Percentiles rank a stretch among this genome's conserved stretches.
These are phyloP conservation scores for Trichoderma sp. DNA, from an alignment of 2,329 filamentous ascomycete species.

Conservation along the genomic window DNA sequence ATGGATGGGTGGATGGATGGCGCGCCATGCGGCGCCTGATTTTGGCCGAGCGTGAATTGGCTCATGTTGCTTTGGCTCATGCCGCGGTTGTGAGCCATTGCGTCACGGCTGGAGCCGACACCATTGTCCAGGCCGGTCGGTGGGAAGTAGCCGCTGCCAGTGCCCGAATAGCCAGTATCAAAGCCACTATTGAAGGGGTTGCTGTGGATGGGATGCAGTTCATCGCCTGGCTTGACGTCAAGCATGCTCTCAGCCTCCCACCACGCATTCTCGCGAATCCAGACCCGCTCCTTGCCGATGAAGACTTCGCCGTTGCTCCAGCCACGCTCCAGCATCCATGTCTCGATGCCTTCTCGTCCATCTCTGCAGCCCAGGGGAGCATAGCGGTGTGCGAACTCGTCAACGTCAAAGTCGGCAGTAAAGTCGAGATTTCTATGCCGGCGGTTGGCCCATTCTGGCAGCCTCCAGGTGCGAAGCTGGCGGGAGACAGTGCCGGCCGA, in stretches of 20 bases:
- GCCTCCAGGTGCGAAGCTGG: constrained; percentile 88
- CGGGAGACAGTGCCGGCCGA: constrained; percentile 90
- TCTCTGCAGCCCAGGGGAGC: constrained; percentile 82
- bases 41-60: constrained; percentile 54
- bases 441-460: constrained; percentile 96
- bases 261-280: constrained; percentile 94
- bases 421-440: constrained; percentile 91
- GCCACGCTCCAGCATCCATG: constrained; percentile 89
- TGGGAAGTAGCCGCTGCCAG: constrained; percentile 71
- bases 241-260: constrained; percentile 98
- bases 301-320: constrained; percentile 99
- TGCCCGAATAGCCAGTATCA: constrained; percentile 73
- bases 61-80: constrained; percentile 60
- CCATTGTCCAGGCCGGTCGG: constrained; percentile 62
- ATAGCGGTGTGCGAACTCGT: constrained; percentile 89
- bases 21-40: constrained; percentile 44
- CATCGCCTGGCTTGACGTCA: constrained; percentile 74
- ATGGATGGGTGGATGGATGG: constrained; percentile 71
- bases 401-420: constrained; percentile 92
- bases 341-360: constrained; percentile 90
- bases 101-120: constrained; percentile 71
- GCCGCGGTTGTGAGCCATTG: constrained; percentile 66
- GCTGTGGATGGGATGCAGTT: constrained; percentile 47
- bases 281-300: constrained; percentile 86
- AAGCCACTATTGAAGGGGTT: constrained; percentile 54